Evolutionary conservation across 2,329 filamentous ascomycete genomes (phyloP).

Genomic region (Pseudogymnoascus destructans): DNA sequence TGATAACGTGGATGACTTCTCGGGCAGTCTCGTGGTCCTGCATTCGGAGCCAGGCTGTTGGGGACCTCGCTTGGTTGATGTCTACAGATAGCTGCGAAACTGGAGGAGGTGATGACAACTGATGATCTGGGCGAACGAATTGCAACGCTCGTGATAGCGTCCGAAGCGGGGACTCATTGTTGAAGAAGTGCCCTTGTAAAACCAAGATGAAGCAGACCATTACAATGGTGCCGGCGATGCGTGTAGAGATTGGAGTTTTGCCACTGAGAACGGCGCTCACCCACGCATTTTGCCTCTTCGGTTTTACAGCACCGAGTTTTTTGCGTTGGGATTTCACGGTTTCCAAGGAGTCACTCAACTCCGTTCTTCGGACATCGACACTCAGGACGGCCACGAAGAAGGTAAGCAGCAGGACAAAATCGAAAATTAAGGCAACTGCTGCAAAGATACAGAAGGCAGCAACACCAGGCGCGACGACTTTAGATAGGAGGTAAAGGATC

Average conservation of each 20-base stretch:
- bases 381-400: conserved; percentile 71
- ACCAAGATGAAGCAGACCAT: conserved; percentile 60
- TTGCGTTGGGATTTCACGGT: neutral
- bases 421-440: conserved; percentile 60
- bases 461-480: conserved; percentile 54
- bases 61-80: conserved; percentile 64
- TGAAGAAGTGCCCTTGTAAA: conserved; percentile 68
- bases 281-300: conserved; percentile 35
- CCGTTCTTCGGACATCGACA: conserved; percentile 63
- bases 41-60: conserved; percentile 60
- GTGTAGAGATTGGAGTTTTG: conserved; percentile 54
- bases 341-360: conserved; percentile 59
- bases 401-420: conserved; percentile 65
- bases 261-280: conserved; percentile 48
- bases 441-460: conserved; percentile 66
- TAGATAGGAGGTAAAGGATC: conserved; percentile 52
- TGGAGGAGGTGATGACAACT: conserved; percentile 15
- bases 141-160: conserved; percentile 27
- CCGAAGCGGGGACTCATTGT: conserved; percentile 36
- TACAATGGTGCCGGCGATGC: conserved; percentile 61
- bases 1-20: conserved; percentile 64
- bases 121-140: conserved; percentile 9
- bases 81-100: conserved; percentile 37
- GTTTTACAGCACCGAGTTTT: conserved; percentile 24
- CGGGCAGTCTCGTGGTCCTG: conserved; percentile 69